A percentile compares a stretch with the other conserved stretches of the same genome.
Conservation (phyloP, 1,284 basidiomycete genomes). For the Cryptococcus deneoformans region DNA sequence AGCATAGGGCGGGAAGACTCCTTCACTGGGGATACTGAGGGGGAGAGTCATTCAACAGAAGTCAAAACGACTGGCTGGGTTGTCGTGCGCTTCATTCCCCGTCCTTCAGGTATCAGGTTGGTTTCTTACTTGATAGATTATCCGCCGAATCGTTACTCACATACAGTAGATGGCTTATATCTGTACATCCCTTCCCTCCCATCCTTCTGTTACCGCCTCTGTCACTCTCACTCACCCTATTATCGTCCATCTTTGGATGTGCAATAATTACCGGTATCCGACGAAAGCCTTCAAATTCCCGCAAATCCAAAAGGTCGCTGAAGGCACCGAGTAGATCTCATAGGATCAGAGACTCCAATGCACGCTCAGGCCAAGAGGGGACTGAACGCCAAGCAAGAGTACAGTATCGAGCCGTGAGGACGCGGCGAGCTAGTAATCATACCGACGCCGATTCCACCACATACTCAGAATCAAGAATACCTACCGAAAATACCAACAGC, state of each 20-base stretch:
- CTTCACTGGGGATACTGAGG: slow-evolving; percentile 17
- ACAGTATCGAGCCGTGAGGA: no score
- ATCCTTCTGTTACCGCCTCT: slow-evolving; percentile 43
- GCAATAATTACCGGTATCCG: slow-evolving; percentile 36
- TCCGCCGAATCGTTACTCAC: background rate
- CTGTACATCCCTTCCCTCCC: slow-evolving; percentile 41
- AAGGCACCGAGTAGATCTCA: no score
- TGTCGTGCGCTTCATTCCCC: slow-evolving; percentile 43
- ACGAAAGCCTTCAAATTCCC: background rate
- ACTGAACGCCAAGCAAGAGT: no score
- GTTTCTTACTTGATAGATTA: background rate
- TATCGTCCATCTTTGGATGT: slow-evolving; percentile 40
- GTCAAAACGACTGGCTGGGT: slow-evolving; percentile 50
- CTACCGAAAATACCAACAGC: no score
- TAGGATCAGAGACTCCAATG: no score
- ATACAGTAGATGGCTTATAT: slow-evolving; percentile 34
- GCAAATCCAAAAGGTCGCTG: no score
- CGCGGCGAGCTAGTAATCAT: no score
- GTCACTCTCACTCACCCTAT: slow-evolving; percentile 39
- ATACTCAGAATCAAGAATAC: no score
- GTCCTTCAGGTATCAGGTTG: slow-evolving; percentile 44
- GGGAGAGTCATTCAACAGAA: slow-evolving; percentile 27
- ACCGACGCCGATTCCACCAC: no score
- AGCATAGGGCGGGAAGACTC: slow-evolving; percentile 44
- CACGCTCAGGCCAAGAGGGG: no score